A percentile compares a stretch with the other conserved stretches of the same genome.
These are phyloP conservation scores for Dryas integrifolia DNA, from an alignment of 331 rosid genomes.

Conservation along the genomic window DNA sequence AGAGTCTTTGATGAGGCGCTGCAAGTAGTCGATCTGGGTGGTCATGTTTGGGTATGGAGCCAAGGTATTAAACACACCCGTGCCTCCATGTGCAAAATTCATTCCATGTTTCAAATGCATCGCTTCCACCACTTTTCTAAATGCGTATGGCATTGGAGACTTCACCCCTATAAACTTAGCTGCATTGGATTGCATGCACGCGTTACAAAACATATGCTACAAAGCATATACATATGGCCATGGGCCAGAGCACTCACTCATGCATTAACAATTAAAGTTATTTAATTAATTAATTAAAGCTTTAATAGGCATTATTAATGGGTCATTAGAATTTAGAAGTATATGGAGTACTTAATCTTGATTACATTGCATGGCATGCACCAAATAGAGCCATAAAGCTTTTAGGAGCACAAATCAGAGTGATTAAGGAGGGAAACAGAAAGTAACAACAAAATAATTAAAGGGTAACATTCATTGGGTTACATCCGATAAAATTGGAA, in stretches of 20 bases:
- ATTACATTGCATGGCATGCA: neutral
- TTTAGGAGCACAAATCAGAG: neutral
- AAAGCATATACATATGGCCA: no score
- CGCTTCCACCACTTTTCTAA: conserved; percentile 31
- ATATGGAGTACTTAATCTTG: neutral
- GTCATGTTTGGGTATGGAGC: conserved; percentile 61
- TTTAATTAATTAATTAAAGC: neutral
- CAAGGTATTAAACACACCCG: conserved; percentile 65
- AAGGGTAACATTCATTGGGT: no score
- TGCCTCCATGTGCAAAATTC: conserved; percentile 77
- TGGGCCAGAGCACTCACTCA: no score
- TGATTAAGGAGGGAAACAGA: no score
- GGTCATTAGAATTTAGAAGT: neutral
- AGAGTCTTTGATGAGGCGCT: conserved; percentile 30
- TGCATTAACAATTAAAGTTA: neutral
- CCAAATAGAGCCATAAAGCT: neutral
- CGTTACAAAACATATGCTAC: neutral
- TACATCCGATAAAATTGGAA: no score
- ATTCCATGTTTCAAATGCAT: conserved; percentile 53
- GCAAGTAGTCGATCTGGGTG: conserved; percentile 53
- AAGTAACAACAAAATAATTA: no score
- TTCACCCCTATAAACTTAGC: conserved; percentile 57
- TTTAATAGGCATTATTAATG: neutral
- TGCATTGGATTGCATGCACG: conserved; percentile 25
- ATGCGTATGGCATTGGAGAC: conserved; percentile 58